A percentile compares a stretch with the other conserved stretches of the same genome.
These are phyloP conservation scores for Daldinia vernicosa DNA, from an alignment of 495 filamentous ascomycete species.

Conservation along the genomic window DNA sequence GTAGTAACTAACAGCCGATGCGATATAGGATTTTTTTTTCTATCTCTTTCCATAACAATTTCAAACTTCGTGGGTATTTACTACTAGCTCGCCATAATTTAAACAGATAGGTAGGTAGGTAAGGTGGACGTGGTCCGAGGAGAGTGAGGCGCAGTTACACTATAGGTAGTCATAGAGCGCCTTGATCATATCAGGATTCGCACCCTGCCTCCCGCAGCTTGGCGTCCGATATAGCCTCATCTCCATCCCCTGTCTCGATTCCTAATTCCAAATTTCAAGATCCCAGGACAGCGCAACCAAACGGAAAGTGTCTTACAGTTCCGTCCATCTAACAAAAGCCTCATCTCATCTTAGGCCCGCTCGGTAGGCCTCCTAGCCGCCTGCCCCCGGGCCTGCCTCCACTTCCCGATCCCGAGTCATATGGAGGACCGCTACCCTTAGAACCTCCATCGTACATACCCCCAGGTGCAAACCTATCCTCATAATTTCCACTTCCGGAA, in stretches of 20 bases:
- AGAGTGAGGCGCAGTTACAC: slow-evolving; percentile 28
- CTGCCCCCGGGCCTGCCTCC: slow-evolving; percentile 47
- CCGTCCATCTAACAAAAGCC: background rate
- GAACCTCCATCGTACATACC: slow-evolving; percentile 47
- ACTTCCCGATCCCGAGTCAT: slow-evolving; percentile 50
- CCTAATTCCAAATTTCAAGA: slow-evolving; percentile 6
- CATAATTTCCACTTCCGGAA: slow-evolving; percentile 51
- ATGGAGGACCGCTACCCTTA: slow-evolving; percentile 53
- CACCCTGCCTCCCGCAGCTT: background rate
- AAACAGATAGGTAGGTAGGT: background rate
- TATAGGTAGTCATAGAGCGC: slow-evolving; percentile 2
- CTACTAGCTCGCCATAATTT: slow-evolving; percentile 8
- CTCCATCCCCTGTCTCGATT: slow-evolving; percentile 5
- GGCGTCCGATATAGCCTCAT: slow-evolving; percentile 26
- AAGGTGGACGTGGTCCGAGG: slow-evolving; percentile 7
- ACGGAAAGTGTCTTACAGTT: background rate
- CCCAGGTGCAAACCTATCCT: slow-evolving; percentile 56
- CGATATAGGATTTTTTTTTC: background rate
- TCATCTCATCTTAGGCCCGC: slow-evolving; percentile 55
- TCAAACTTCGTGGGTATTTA: slow-evolving; percentile 1
- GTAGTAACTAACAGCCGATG: slow-evolving; percentile 21
- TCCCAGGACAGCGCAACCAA: slow-evolving; percentile 1
- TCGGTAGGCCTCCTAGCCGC: slow-evolving; percentile 53
- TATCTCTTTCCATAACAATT: background rate
- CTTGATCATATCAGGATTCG: slow-evolving; percentile 7